phyloP scores from a whole-genome alignment of 768 basidiomycete genomes.

The Lentinula sp. region DNA sequence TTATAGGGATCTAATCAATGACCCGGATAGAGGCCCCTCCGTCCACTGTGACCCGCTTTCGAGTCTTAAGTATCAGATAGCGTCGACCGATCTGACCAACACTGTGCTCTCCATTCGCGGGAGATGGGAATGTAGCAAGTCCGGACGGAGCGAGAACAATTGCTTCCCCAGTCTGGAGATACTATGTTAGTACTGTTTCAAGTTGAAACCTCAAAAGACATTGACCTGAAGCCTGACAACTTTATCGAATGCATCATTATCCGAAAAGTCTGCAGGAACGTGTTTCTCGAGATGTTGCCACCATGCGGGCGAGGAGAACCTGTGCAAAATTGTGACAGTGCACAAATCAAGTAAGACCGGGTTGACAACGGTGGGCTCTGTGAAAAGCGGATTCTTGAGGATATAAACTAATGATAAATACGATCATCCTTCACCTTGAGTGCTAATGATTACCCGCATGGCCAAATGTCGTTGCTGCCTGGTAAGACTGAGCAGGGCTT shows the following conservation, averaged over 20 bases:
- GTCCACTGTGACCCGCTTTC: constrained; percentile 55
- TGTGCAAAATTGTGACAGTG: constrained; percentile 57
- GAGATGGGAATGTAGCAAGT: constrained; percentile 34
- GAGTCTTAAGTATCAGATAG: constrained; percentile 55
- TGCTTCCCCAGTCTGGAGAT: constrained; percentile 60
- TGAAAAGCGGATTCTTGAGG: not conserved
- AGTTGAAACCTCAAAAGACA: not conserved
- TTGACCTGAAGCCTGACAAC: constrained; percentile 59
- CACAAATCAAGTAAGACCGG: constrained; percentile 64
- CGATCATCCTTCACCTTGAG: constrained; percentile 45
- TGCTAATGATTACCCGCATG: constrained; percentile 70
- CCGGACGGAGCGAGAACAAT: constrained; percentile 65
- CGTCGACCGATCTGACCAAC: constrained; percentile 50
- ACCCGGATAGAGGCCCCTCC: constrained; percentile 56
- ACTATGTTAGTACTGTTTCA: not conserved
- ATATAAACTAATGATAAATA: not conserved
- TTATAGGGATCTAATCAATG: not conserved
- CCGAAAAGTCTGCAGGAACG: constrained; percentile 57
- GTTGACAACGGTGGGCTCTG: constrained; percentile 68
- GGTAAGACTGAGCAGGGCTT: constrained; percentile 50
- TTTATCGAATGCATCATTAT: constrained; percentile 56
- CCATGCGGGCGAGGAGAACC: constrained; percentile 75
- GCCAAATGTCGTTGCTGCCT: constrained; percentile 68
- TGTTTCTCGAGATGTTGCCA: constrained; percentile 66
- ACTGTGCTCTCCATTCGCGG: constrained; percentile 9